Percentiles rank a stretch among this genome's conserved stretches.
Conservation (phyloP, 495 filamentous ascomycete genomes). For the Neurospora hispaniola region DNA sequence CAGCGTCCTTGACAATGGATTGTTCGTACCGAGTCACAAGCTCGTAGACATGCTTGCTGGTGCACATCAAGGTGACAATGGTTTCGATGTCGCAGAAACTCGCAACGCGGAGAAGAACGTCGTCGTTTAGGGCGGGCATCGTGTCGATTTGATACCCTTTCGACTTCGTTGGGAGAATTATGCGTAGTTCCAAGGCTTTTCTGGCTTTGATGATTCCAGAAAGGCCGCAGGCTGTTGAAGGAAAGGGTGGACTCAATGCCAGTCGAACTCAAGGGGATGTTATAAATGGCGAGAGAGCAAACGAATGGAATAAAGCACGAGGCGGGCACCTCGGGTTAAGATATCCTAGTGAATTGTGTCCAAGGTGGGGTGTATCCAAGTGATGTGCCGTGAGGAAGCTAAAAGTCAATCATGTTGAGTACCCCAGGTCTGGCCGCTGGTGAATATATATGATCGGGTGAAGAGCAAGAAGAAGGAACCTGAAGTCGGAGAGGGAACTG, state of each 20-base stretch:
- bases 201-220: background rate
- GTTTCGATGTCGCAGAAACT: slow-evolving; percentile 10
- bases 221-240: background rate
- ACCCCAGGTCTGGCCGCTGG: background rate
- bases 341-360: background rate
- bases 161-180: background rate
- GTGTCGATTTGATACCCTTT: background rate
- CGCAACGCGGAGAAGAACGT: slow-evolving; percentile 20
- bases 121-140: slow-evolving; percentile 3
- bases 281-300: background rate
- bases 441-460: background rate
- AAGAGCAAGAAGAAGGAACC: background rate
- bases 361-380: background rate
- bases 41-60: slow-evolving; percentile 9
- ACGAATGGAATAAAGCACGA: background rate
- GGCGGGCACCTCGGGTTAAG: background rate
- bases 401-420: background rate
- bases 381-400: background rate
- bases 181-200: background rate
- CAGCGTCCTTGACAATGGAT: slow-evolving; percentile 26
- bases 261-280: background rate
- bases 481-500: background rate
- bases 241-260: too few relatives aligned
- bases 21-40: slow-evolving; percentile 12
- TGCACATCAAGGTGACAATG: slow-evolving; percentile 6